These are phyloP conservation scores for Arthroderma sp. DNA, from an alignment of 2,329 filamentous ascomycete species.

Conservation along the genomic window DNA sequence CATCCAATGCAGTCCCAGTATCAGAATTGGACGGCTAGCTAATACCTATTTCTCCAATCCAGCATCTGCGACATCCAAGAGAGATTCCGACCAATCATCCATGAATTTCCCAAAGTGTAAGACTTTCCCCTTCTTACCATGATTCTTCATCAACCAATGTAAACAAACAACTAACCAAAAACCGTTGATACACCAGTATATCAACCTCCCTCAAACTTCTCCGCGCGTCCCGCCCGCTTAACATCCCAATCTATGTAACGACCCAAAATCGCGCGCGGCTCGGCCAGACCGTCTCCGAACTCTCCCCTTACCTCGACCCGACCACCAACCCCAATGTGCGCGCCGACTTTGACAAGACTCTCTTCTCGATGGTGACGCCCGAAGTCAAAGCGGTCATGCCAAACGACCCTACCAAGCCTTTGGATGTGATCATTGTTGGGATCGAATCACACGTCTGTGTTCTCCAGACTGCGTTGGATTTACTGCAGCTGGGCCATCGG, in stretches of 20 bases:
- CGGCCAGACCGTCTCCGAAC: conserved; percentile 65
- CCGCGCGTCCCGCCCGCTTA: conserved; percentile 35
- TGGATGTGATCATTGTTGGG: conserved; percentile 65
- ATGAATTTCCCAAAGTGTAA: conserved; percentile 72
- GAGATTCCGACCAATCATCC: conserved; percentile 72
- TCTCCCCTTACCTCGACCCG: conserved; percentile 40
- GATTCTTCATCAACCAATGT: not conserved
- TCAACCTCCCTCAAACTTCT: conserved; percentile 57
- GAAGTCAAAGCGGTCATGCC: conserved; percentile 39
- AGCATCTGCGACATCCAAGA: conserved; percentile 94
- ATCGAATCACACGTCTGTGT: conserved; percentile 94
- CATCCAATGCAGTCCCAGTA: too few species aligned
- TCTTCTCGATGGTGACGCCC: conserved; percentile 77
- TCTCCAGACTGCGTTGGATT: conserved; percentile 78
- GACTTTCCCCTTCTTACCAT: conserved; percentile 10
- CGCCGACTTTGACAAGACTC: conserved; percentile 65
- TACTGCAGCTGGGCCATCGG: conserved; percentile 58
- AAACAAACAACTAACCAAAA: conserved; percentile 1
- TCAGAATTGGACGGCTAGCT: not conserved
- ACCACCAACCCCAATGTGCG: conserved; percentile 40
- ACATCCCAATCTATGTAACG: conserved; percentile 70
- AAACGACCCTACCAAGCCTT: conserved; percentile 20
- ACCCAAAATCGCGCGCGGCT: conserved; percentile 72
- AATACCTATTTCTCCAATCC: not conserved
- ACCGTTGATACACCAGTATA: conserved; percentile 35